Evolutionary conservation across 306 rosid species (phyloP).

Genomic region (Sicyos baderoa): DNA sequence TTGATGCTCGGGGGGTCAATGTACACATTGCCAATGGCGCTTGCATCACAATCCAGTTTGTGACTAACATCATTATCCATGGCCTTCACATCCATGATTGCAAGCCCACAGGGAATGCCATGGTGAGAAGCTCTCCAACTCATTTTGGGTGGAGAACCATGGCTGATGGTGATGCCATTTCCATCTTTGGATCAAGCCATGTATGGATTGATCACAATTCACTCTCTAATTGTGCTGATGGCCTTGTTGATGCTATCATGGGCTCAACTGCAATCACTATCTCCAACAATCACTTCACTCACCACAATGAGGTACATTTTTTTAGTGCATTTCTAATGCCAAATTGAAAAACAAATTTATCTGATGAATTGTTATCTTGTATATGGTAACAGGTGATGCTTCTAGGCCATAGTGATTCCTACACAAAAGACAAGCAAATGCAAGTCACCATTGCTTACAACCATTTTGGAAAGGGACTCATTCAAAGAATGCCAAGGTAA

Average conservation of each 20-base stretch:
- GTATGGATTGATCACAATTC: slow-evolving; percentile 97
- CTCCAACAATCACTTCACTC: slow-evolving; percentile 96
- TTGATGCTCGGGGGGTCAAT: slow-evolving; percentile 90
- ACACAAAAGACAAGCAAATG: slow-evolving; percentile 90
- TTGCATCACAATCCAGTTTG: slow-evolving; percentile 78
- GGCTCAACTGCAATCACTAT: slow-evolving; percentile 95
- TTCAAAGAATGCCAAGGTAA: slow-evolving; percentile 98
- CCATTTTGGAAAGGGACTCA: slow-evolving; percentile 98
- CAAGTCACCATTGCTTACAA: slow-evolving; percentile 98
- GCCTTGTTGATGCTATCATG: slow-evolving; percentile 96
- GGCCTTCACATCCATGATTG: slow-evolving; percentile 98
- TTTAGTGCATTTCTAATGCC: background rate
- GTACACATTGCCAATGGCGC: slow-evolving; percentile 95
- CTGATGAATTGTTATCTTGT: background rate
- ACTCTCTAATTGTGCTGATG: slow-evolving; percentile 90
- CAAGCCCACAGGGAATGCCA: slow-evolving; percentile 90
- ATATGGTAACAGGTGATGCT: slow-evolving; percentile 65
- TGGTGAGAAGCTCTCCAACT: slow-evolving; percentile 91
- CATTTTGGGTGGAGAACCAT: slow-evolving; percentile 98
- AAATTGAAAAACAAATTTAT: background rate
- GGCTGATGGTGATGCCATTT: slow-evolving; percentile 93
- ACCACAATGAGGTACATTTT: slow-evolving; percentile 81
- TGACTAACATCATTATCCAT: slow-evolving; percentile 79
- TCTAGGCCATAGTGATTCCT: slow-evolving; percentile 93
- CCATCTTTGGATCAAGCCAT: slow-evolving; percentile 93